phyloP scores from a whole-genome alignment of 139 green algal species.

The Chlamydomonas incerta region DNA sequence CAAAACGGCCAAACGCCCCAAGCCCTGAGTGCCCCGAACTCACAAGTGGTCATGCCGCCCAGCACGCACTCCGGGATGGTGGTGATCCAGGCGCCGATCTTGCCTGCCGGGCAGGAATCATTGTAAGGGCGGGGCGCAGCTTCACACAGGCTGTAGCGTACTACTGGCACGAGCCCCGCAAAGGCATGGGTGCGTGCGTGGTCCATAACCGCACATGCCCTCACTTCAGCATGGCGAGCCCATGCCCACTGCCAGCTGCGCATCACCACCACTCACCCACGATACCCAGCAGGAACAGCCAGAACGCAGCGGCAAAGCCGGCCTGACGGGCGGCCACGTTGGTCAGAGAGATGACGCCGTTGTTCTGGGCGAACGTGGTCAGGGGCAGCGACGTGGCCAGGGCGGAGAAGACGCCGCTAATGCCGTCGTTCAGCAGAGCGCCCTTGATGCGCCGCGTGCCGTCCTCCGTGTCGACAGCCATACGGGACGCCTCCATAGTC shows the following conservation, averaged over 20 bases:
- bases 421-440: slow-evolving; percentile 72
- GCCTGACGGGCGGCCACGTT: slow-evolving; percentile 65
- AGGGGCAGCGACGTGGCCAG: slow-evolving; percentile 72
- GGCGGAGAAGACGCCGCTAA: slow-evolving; percentile 69
- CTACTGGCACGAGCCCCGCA: too few relatives aligned
- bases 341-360: slow-evolving; percentile 84
- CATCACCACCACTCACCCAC: background rate
- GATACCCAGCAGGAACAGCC: slow-evolving; percentile 69
- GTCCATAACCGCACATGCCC: too few relatives aligned
- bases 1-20: too few relatives aligned
- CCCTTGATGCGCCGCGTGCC: slow-evolving; percentile 62
- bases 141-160: too few relatives aligned
- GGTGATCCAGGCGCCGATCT: slow-evolving; percentile 77
- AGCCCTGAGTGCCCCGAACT: too few relatives aligned
- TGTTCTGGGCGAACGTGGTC: slow-evolving; percentile 85
- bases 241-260: too few relatives aligned
- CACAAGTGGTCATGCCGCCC: slow-evolving; percentile 77
- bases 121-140: too few relatives aligned
- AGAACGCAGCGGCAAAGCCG: slow-evolving; percentile 62
- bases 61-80: slow-evolving; percentile 86
- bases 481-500: slow-evolving; percentile 73
- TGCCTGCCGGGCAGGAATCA: background rate
- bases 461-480: slow-evolving; percentile 47
- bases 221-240: too few relatives aligned
- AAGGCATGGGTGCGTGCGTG: too few relatives aligned